A percentile compares a stretch with the other conserved stretches of the same genome.
Evolutionary conservation across 2,329 filamentous ascomycete genomes (phyloP).

Genomic region (Xylaria sp.): DNA sequence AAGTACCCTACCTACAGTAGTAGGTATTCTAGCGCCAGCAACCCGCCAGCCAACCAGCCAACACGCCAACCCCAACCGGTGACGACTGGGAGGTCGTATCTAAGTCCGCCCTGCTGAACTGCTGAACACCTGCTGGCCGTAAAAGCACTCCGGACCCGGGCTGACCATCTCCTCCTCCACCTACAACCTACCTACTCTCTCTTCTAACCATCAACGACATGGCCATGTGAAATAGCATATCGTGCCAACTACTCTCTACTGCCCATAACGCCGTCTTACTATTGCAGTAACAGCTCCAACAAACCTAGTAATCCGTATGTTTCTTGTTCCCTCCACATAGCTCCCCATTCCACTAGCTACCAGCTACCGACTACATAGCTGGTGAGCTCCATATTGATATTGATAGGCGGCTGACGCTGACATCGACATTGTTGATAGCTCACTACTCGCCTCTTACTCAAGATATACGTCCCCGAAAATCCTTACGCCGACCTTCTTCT

Average conservation of each 20-base stretch:
- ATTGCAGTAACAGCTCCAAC: not conserved
- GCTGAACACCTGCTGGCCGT: not conserved
- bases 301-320: slow-evolving; percentile 14
- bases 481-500: not conserved
- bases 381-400: not conserved
- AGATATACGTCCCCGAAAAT: slow-evolving; percentile 2
- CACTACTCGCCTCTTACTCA: slow-evolving; percentile 8
- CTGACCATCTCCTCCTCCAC: not conserved
- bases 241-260: not conserved
- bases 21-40: not conserved
- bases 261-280: not conserved
- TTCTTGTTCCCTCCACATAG: not conserved
- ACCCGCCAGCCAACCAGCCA: slow-evolving; percentile 1
- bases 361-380: too few species aligned
- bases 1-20: not conserved
- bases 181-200: not conserved
- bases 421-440: not conserved
- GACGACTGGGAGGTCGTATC: slow-evolving; percentile 12
- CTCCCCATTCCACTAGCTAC: not conserved
- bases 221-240: slow-evolving; percentile 12
- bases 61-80: slow-evolving; percentile 8
- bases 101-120: not conserved
- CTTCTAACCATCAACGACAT: slow-evolving; percentile 1
- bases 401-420: not conserved
- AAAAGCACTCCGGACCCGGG: slow-evolving; percentile 12